These are phyloP conservation scores for Backusella tuberculispora DNA, from an alignment of 192 early-diverging fungal species.

Conservation along the genomic window DNA sequence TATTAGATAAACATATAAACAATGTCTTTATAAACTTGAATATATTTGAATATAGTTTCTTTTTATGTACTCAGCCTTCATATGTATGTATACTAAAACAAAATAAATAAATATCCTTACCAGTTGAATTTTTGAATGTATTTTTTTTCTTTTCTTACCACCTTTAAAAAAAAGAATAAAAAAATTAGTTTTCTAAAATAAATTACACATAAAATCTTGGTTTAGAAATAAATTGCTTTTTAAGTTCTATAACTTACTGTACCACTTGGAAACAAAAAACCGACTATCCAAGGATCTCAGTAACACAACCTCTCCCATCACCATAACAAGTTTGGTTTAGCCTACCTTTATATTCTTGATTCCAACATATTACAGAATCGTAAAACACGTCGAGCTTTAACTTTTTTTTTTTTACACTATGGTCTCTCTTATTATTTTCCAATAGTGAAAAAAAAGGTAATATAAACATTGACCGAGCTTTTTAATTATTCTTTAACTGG, in stretches of 20 bases:
- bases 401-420: neutral
- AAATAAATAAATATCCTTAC: too few species aligned
- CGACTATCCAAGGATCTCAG: neutral
- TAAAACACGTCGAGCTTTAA: neutral
- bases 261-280: neutral
- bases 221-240: constrained; percentile 12
- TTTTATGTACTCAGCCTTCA: too few species aligned
- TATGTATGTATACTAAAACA: too few species aligned
- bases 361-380: neutral
- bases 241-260: neutral
- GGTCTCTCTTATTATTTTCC: too few species aligned
- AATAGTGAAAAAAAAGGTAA: neutral
- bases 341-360: neutral
- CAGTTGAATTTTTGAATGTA: too few species aligned
- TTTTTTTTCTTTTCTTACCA: too few species aligned
- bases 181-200: neutral
- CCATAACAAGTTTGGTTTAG: neutral
- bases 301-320: neutral
- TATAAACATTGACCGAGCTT: neutral
- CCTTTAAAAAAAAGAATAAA: neutral
- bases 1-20: constrained; percentile 7
- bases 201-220: neutral
- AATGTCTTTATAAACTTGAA: neutral
- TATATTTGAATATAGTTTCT: neutral
- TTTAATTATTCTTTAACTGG: too few species aligned